Conservation (phyloP, 306 rosid species). For the cucumber (Cucumis sativus) region Cucumber_9930_V3 NC_026657.2:3480501-3481000, state of each 20-base stretch:
- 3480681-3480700: conserved; percentile 31
- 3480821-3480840: conserved; percentile 38
- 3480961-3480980: conserved; percentile 36
- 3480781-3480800: conserved; percentile 40
- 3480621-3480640: conserved; percentile 26
- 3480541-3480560: conserved; percentile 17
- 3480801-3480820: conserved; percentile 31
- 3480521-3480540: conserved; percentile 18
- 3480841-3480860: conserved; percentile 32
- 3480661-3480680: conserved; percentile 23
- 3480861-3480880: conserved; percentile 48
- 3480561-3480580: conserved; percentile 23
- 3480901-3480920: conserved; percentile 45
- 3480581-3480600: conserved; percentile 43
- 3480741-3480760: conserved; percentile 17
- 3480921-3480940: conserved; percentile 11
- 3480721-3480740: conserved; percentile 28
- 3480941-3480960: conserved; percentile 22
- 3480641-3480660: conserved; percentile 18
- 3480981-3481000: conserved; percentile 10
- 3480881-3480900: conserved; percentile 27
- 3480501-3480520: conserved; percentile 10
- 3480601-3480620: conserved; percentile 37
- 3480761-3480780: conserved; percentile 33
- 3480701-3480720: conserved; percentile 25